These are phyloP conservation scores for Fusarium ambrosium DNA, from an alignment of 2,329 filamentous ascomycete species.

Conservation along the genomic window DNA sequence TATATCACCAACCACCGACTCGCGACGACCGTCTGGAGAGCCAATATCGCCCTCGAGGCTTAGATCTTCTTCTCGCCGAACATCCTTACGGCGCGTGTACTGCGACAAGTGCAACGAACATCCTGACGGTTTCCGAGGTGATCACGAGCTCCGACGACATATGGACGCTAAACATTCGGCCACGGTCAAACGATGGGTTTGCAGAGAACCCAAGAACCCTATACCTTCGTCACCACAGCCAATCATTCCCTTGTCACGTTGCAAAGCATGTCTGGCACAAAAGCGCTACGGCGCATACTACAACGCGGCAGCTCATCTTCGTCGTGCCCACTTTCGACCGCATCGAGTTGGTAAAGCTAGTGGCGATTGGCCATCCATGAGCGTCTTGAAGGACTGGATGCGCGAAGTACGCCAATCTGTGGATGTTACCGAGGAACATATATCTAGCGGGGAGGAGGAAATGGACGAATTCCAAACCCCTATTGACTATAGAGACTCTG, in stretches of 20 bases:
- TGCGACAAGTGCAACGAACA: conserved; percentile 86
- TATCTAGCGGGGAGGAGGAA: conserved; percentile 66
- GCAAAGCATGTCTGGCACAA: conserved; percentile 69
- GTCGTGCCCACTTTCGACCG: conserved; percentile 69
- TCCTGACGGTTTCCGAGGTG: conserved; percentile 88
- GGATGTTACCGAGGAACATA: conserved; percentile 60
- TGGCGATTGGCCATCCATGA: conserved; percentile 71
- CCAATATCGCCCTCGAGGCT: conserved; percentile 55
- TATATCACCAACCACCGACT: conserved; percentile 32
- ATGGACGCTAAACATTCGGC: conserved; percentile 69
- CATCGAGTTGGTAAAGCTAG: conserved; percentile 69
- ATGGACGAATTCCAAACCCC: conserved; percentile 55
- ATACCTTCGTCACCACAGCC: conserved; percentile 59
- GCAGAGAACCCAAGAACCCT: conserved; percentile 62
- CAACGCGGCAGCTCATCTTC: conserved; percentile 70
- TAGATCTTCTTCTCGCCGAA: conserved; percentile 62
- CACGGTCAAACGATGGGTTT: conserved; percentile 69
- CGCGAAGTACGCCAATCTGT: conserved; percentile 68
- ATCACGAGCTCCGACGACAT: conserved; percentile 85
- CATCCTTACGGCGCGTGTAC: conserved; percentile 77
- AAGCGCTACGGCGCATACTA: conserved; percentile 72
- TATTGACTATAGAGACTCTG: conserved; percentile 27
- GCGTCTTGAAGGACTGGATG: conserved; percentile 72
- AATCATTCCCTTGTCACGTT: conserved; percentile 65
- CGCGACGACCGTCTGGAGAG: conserved; percentile 55